Conservation (phyloP, 2,329 filamentous ascomycete genomes). For the Cryphonectria japonica region DNA sequence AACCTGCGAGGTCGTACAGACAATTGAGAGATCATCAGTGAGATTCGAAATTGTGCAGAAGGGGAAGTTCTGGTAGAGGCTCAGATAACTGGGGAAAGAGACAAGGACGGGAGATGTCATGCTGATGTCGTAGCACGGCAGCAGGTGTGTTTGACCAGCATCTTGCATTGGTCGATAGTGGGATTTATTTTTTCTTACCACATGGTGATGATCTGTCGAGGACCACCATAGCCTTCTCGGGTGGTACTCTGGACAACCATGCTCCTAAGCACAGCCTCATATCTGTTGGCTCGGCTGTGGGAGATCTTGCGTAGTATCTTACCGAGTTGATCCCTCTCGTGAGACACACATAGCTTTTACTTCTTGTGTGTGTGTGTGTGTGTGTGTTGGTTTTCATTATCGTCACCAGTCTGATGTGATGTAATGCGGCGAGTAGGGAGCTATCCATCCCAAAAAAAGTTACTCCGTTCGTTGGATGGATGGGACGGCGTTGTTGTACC, state of each 20-base stretch:
- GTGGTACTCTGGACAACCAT: background rate
- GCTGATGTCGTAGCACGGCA: background rate
- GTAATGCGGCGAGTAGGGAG: background rate
- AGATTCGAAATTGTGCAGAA: background rate
- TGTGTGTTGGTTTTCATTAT: too few species aligned
- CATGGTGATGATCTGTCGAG: background rate
- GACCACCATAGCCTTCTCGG: background rate
- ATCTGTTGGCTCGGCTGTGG: background rate
- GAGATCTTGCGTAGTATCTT: background rate
- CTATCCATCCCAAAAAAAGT: background rate
- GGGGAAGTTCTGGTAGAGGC: too few species aligned
- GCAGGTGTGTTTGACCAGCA: background rate
- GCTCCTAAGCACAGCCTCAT: background rate
- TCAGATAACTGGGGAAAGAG: too few species aligned
- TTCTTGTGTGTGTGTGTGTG: too few species aligned
- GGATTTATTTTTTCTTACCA: background rate
- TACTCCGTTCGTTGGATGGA: background rate
- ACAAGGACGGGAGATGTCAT: background rate
- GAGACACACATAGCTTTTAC: background rate
- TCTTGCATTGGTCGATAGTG: background rate
- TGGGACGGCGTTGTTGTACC: background rate
- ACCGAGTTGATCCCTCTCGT: background rate
- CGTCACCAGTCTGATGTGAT: background rate
- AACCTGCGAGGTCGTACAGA: background rate
- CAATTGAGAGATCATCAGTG: background rate